Evolutionary conservation across 1,284 basidiomycete genomes (phyloP).

Genomic region (Marasmius oreades): DNA sequence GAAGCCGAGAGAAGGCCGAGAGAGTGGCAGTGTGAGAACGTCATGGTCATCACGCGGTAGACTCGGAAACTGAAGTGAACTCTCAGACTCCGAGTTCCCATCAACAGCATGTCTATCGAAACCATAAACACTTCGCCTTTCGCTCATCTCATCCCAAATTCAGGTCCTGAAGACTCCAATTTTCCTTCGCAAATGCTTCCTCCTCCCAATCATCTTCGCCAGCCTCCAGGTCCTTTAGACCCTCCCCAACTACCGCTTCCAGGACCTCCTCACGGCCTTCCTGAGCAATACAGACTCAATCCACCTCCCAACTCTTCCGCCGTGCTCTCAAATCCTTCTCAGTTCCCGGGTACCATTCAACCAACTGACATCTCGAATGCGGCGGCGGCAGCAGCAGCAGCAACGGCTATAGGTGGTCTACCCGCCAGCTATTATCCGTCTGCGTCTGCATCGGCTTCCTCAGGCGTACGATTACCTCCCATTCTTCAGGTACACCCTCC

Average conservation of each 20-base stretch:
- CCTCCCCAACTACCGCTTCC: neutral
- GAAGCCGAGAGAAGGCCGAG: slow-evolving; percentile 4
- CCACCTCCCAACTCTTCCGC: slow-evolving; percentile 10
- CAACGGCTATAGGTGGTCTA: slow-evolving; percentile 25
- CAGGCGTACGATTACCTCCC: slow-evolving; percentile 69
- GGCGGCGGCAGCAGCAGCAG: slow-evolving; percentile 25
- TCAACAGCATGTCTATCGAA: slow-evolving; percentile 5
- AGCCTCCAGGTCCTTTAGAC: neutral
- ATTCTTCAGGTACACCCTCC: slow-evolving; percentile 46
- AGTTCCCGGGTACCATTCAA: slow-evolving; percentile 45
- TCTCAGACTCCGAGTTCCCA: slow-evolving; percentile 2
- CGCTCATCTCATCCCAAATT: neutral
- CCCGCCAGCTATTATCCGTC: slow-evolving; percentile 54
- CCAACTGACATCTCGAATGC: slow-evolving; percentile 20
- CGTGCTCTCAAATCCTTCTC: slow-evolving; percentile 33
- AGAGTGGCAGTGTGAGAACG: neutral
- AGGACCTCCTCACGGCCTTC: neutral
- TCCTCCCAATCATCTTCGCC: neutral
- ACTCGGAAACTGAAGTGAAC: neutral
- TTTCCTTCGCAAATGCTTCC: slow-evolving; percentile 1
- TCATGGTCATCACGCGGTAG: slow-evolving; percentile 1
- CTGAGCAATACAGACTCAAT: neutral
- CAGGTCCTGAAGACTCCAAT: neutral
- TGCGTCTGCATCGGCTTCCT: slow-evolving; percentile 38
- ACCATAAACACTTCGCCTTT: neutral